These are phyloP conservation scores for Metahyphopichia silvanorum DNA, from an alignment of 805 yeast genomes.

Conservation along the genomic window DNA sequence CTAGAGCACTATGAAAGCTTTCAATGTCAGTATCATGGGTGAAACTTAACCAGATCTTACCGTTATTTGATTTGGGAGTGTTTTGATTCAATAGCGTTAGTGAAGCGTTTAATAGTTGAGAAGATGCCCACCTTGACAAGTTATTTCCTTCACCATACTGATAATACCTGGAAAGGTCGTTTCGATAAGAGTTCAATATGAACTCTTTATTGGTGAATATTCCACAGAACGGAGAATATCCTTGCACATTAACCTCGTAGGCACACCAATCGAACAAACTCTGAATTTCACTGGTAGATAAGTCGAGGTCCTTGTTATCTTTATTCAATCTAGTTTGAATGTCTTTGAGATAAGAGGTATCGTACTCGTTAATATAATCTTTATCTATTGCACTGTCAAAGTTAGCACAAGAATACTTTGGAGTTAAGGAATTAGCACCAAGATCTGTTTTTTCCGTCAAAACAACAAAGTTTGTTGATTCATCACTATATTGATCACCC, in stretches of 20 bases:
- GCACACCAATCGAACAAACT: constrained; percentile 64
- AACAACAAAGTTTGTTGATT: constrained; percentile 30
- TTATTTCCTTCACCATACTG: constrained; percentile 62
- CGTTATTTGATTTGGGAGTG: constrained; percentile 31
- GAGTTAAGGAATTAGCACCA: constrained; percentile 63
- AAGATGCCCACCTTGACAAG: constrained; percentile 56
- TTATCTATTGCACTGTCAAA: constrained; percentile 28
- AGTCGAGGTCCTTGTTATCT: constrained; percentile 50
- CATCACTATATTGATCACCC: constrained; percentile 35
- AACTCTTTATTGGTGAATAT: constrained; percentile 68
- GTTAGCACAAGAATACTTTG: constrained; percentile 43
- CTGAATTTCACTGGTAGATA: constrained; percentile 51
- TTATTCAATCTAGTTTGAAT: constrained; percentile 57
- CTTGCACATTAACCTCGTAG: constrained; percentile 68
- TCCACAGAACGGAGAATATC: constrained; percentile 63
- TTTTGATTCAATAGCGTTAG: constrained; percentile 45
- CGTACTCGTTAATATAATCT: constrained; percentile 21
- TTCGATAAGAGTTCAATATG: constrained; percentile 56
- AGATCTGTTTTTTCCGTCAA: constrained; percentile 44
- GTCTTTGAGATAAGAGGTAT: constrained; percentile 41
- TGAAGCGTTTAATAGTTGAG: constrained; percentile 49
- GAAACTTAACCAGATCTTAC: constrained; percentile 64
- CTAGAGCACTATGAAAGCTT: constrained; percentile 61
- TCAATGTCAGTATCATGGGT: constrained; percentile 72
- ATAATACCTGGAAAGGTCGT: constrained; percentile 60